These are phyloP conservation scores for Endotrypanum monterogeii DNA, from an alignment of 208 protist genomes.

Conservation along the genomic window DNA sequence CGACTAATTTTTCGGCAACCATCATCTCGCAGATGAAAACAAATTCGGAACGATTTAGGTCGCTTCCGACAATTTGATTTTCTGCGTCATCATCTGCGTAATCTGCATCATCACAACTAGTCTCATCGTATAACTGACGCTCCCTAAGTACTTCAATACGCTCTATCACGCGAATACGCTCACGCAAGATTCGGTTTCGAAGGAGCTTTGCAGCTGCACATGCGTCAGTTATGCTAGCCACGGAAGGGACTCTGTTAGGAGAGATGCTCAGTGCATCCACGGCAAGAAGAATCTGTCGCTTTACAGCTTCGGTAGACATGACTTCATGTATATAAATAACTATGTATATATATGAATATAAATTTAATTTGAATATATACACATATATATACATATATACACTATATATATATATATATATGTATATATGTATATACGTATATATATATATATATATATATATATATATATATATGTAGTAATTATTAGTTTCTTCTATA, in stretches of 20 bases:
- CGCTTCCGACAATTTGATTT: constrained; percentile 15
- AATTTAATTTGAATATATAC: no score
- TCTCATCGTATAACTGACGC: constrained; percentile 59
- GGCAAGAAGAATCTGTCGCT: constrained; percentile 68
- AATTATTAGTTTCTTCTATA: constrained; percentile 7
- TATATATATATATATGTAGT: no score
- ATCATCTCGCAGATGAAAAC: constrained; percentile 79
- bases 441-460: no score
- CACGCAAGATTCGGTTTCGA: constrained; percentile 72
- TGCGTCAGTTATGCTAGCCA: constrained; percentile 42
- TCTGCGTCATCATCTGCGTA: constrained; percentile 33
- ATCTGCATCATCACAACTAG: constrained; percentile 39
- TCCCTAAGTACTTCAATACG: constrained; percentile 63
- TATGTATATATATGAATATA: no score
- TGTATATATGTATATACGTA: no score
- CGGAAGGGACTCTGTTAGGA: constrained; percentile 37
- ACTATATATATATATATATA: no score
- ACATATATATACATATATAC: no score
- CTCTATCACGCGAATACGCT: constrained; percentile 67
- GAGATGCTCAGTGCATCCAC: constrained; percentile 64
- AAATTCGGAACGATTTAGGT: constrained; percentile 59
- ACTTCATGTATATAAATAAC: neutral
- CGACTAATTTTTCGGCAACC: constrained; percentile 77
- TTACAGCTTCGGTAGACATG: constrained; percentile 66
- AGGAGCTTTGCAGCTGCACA: constrained; percentile 79